Conservation (phyloP, 2,329 filamentous ascomycete species). For the Colletotrichum scovillei region DNA sequence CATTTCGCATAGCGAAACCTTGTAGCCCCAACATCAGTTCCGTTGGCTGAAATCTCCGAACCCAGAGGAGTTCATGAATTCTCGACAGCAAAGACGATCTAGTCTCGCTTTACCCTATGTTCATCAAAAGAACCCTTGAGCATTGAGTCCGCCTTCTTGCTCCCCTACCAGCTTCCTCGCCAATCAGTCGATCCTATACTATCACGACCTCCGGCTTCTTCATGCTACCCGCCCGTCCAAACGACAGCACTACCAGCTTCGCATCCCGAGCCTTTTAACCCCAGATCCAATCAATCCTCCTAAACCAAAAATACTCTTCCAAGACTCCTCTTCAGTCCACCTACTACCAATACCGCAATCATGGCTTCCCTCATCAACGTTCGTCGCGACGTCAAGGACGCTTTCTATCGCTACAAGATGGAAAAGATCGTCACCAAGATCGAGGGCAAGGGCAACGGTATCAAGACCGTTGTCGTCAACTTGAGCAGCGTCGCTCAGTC, state of each 20-base stretch:
- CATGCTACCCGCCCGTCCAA: conserved; percentile 28
- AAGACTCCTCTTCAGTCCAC: conserved; percentile 17
- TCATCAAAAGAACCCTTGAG: conserved; percentile 62
- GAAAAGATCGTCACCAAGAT: conserved; percentile 98
- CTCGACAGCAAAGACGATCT: conserved; percentile 59
- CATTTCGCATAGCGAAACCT: conserved; percentile 96
- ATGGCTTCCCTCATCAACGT: conserved; percentile 97
- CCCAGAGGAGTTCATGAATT: conserved; percentile 68
- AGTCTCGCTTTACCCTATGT: conserved; percentile 65
- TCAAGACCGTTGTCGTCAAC: conserved; percentile 98
- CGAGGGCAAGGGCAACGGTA: conserved; percentile 99
- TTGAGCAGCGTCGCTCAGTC: conserved; percentile 92
- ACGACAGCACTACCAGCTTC: conserved; percentile 38
- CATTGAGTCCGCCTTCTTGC: conserved; percentile 62
- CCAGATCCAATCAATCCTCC: conserved; percentile 9
- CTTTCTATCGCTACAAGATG: conserved; percentile 99
- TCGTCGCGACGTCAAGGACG: conserved; percentile 96
- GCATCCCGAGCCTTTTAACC: conserved; percentile 37
- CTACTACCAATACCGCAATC: conserved; percentile 62
- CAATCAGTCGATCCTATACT: conserved; percentile 12
- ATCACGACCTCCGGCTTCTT: conserved; percentile 22
- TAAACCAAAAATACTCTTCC: conserved; percentile 18
- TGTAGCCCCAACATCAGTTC: conserved; percentile 90
- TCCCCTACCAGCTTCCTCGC: conserved; percentile 32
- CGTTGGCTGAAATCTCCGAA: conserved; percentile 80